Evolutionary conservation across 2,329 filamentous ascomycete genomes (phyloP), one percentile per base, ranked within the genome.

Genomic region (Coniochaeta hoffmannii): DNA sequence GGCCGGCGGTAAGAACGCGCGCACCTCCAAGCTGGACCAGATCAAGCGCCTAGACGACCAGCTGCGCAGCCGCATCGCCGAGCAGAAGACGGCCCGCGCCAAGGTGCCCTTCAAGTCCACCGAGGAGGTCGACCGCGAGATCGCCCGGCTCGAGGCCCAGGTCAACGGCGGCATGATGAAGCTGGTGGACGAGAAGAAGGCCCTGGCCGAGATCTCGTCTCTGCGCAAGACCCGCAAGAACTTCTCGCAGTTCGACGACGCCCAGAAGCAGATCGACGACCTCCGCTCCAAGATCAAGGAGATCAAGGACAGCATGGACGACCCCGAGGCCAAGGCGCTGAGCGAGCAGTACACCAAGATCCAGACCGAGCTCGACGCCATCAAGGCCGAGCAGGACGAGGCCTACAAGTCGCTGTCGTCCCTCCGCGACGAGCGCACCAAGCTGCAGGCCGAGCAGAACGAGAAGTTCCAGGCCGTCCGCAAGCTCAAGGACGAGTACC

Each of bases 111-210:
- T 87, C 83, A 96, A 94, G 82, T 90, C 79, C 64, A 82, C 84
- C 55, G 92, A 96, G 56, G 94, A 97, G 60, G 77, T 99, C 61
- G 90, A 97, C 71, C 79, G 80, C 60, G 85, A 94, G 73, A 94
- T 97, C 64, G 81, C 83, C 58, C 79, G 79, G 53, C 84, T 97
- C 54, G 89, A 96, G 62, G 87, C 87, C 73, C 83, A 93, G 70
- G 91, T 97, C 64, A 89, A 96, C 71, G 82, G 85, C 34, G 93
- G 93, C 61, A 88, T 82, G 70, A 92, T 99, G 88, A 96, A 92
- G 76, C 78, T 99, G 53, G 94, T 97, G 11, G 94, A 99, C 65
- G 94, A 97, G 83, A 95, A 90, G 80, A 97, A 97, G 82, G 86
- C 90, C 9, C 80, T 97, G 19, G 76, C 82, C 53, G 90, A 97